Evolutionary conservation across 2,329 filamentous ascomycete genomes (phyloP), one percentile per base, ranked within the genome.

Genomic region (Lasiodiplodia hormozganensis): DNA sequence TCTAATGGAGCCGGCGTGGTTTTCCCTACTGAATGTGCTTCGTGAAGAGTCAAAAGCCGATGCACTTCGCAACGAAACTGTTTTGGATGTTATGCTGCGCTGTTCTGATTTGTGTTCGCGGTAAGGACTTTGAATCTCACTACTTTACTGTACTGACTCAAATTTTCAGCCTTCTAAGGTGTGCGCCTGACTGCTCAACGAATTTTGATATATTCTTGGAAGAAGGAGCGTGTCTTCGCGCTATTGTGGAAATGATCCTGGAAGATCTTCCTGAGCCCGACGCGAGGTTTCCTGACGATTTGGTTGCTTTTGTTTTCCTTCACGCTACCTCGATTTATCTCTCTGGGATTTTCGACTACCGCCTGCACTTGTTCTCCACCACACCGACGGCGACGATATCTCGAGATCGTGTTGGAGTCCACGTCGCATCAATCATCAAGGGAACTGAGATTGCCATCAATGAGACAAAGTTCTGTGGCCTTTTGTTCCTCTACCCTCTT

Each of bases 271-370:
- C 18, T 12, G 11, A 40, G 6, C 54, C 54, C 12, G 54, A 58
- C 8, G n/a, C 54, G 7, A 58, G 16, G 5, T 58, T 36, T 18
- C 54, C 54, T 12, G 31, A 58, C 21, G 7, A 43, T 5, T 47
- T 58, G 14, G 40, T 43, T 10, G 16, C 65, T 12, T 34, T n/a
- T 5, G 34, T 57, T 16, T 67, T 40, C 49, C 53, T 57, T 11
- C 28, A 40, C 34, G 65, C 65, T n/a, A n/a, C 43, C 11, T 58
- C 65, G 1, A 67, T 67, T 2, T 67, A 43, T 18, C 36, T 67
- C 31, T 67, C 65, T 14, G 65, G 65, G 14, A 58, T 58, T 3
- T 67, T 56, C 25, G 65, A 67, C 36, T 31, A 58, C 65, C 51
- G 31, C 34, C 34, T 57, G 2, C 31, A 53, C 21, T 18, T 34